Base-by-base conservation (phyloP, 2,329 filamentous ascomycete genomes). In the Samsoniella hepiali region DNA sequence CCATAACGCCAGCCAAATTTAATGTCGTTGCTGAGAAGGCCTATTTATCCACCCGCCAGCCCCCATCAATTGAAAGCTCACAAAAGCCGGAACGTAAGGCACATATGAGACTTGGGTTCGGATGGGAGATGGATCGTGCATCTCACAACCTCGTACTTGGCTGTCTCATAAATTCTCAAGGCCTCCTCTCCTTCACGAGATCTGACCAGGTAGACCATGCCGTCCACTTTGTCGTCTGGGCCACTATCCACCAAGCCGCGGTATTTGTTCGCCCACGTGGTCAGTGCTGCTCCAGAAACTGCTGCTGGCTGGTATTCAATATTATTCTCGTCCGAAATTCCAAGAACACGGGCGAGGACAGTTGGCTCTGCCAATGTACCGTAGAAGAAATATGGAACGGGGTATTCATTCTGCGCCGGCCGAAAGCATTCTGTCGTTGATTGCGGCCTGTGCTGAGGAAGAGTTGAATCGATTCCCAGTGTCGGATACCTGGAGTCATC, bases 381-480 rank as follows among this genome's bases (percentile, higher is more conserved):
- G 64, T 79, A 79, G 65, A 79, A 78, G 68, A 79, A 79, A 65
- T 79, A 79, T 71, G 72, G 77, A 0, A 81, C 74, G 0, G 70
- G 72, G 47, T 67, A 67, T 56, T 64, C 59, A 27, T 65, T 64
- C 45, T 45, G 71, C 50, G 27, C 65, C 67, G 53, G 70, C 61
- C 22, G 65, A 58, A 51, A 66, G 56, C 2, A 65, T 64, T 27
- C 65, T 58, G 42, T 62, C 65, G 11, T 66, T 64, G 31, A 49
- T 31, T 68, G 70, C 13, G 71, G 72, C 5, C 65, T 65, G 51
- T 65, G 29, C 32, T 69, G 66, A 7, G 68, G 65, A 40, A 69
- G 60, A 31, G 64, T 69, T 2, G 65, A 60, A 27, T 68, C 65
- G 29, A 68, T 47, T 5, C 67, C 67, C 3, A 69, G 64, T 6